These are phyloP conservation scores for Cadophora luteo-olivacea DNA, from an alignment of 2,329 filamentous ascomycete species.

Conservation along the genomic window DNA sequence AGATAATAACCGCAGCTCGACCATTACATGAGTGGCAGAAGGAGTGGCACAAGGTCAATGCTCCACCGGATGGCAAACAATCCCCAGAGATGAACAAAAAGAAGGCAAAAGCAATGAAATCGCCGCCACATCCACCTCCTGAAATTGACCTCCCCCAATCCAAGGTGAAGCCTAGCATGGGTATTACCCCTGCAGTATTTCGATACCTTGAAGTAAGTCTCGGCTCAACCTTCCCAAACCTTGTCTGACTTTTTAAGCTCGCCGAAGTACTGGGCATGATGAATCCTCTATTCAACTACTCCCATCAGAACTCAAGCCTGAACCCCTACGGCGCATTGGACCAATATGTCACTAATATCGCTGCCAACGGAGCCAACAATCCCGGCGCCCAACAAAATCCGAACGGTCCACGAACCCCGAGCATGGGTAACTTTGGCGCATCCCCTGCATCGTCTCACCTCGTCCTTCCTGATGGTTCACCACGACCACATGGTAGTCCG, in stretches of 20 bases:
- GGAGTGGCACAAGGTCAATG: constrained; percentile 67
- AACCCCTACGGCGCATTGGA: constrained; percentile 65
- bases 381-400: constrained; percentile 35
- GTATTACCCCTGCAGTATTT: constrained; percentile 65
- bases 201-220: constrained; percentile 66
- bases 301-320: constrained; percentile 59
- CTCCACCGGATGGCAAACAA: constrained; percentile 57
- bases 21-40: constrained; percentile 70
- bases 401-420: constrained; percentile 42
- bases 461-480: constrained; percentile 64
- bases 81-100: constrained; percentile 75
- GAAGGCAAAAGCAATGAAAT: constrained; percentile 65
- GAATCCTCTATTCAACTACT: constrained; percentile 67
- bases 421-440: constrained; percentile 55
- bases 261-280: constrained; percentile 72
- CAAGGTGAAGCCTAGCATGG: constrained; percentile 60
- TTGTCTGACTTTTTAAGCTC: constrained; percentile 51
- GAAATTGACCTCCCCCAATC: constrained; percentile 67
- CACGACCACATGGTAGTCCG: constrained; percentile 63
- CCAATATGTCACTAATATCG: constrained; percentile 61
- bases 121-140: constrained; percentile 63
- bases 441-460: constrained; percentile 67
- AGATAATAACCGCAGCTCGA: constrained; percentile 65
- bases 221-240: not conserved
- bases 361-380: constrained; percentile 34